Conservation (phyloP, 345 rosid genomes). For the Eucalyptus coolabah region DNA sequence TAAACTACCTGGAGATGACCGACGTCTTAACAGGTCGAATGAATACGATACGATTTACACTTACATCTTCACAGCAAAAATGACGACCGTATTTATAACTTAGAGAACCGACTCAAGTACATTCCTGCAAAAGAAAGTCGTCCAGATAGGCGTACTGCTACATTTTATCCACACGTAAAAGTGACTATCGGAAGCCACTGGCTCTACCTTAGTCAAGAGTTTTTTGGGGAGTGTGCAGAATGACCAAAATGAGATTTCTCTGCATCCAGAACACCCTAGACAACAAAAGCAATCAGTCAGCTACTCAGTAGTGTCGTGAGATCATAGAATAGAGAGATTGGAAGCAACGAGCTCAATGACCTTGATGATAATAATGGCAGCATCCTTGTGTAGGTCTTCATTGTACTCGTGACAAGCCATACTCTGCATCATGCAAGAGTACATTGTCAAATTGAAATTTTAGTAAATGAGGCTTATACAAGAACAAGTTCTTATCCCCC, state of each 20-base stretch:
- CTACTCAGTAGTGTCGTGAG: background rate
- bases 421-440: slow-evolving; percentile 24
- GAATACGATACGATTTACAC: background rate
- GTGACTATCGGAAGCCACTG: background rate
- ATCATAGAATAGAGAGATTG: background rate
- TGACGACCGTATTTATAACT: background rate
- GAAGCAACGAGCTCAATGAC: slow-evolving; percentile 2
- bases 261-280: slow-evolving; percentile 54
- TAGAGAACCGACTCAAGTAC: background rate
- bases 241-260: slow-evolving; percentile 38
- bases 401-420: slow-evolving; percentile 60
- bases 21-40: background rate
- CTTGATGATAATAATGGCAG: slow-evolving; percentile 71
- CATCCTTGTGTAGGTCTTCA: slow-evolving; percentile 67
- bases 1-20: background rate
- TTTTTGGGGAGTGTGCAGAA: background rate
- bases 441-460: background rate
- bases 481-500: background rate
- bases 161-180: background rate
- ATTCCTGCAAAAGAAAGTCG: background rate
- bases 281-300: background rate
- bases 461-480: background rate
- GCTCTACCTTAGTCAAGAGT: background rate
- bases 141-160: background rate
- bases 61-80: background rate